These are phyloP conservation scores for Eimeria acervulina DNA, from an alignment of 169 alveolate genomes.

Conservation along the genomic window DNA sequence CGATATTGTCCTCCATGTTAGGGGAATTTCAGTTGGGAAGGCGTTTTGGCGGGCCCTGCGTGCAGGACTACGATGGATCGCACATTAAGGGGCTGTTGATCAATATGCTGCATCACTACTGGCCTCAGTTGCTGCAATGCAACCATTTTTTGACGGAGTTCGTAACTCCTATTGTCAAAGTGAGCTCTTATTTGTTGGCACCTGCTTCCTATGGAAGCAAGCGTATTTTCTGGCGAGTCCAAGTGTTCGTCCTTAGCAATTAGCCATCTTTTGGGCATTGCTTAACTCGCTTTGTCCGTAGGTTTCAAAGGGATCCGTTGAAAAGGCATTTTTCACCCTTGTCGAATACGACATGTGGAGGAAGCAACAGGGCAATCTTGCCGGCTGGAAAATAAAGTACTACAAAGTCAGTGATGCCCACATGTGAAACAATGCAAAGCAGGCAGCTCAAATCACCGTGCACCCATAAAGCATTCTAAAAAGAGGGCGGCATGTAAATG, in stretches of 20 bases:
- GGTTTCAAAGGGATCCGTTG: slow-evolving; percentile 96
- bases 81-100: slow-evolving; percentile 99
- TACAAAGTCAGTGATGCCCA: slow-evolving; percentile 94
- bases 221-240: no score
- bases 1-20: background rate
- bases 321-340: slow-evolving; percentile 97
- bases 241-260: no score
- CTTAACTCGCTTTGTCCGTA: slow-evolving; percentile 34
- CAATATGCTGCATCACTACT: slow-evolving; percentile 98
- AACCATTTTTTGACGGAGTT: slow-evolving; percentile 98
- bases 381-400: slow-evolving; percentile 98
- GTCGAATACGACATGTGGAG: slow-evolving; percentile 98
- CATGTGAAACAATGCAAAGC: background rate
- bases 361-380: slow-evolving; percentile 90
- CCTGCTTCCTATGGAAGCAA: background rate
- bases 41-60: background rate
- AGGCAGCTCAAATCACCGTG: background rate
- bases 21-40: background rate
- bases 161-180: slow-evolving; percentile 99
- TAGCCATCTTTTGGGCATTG: background rate
- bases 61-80: slow-evolving; percentile 99
- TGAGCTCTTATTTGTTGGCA: background rate
- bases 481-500: background rate
- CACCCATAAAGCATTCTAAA: background rate
- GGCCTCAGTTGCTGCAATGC: slow-evolving; percentile 98